Conservation (phyloP, 148 eudicot species). For the Salicornia ramosissima region DNA sequence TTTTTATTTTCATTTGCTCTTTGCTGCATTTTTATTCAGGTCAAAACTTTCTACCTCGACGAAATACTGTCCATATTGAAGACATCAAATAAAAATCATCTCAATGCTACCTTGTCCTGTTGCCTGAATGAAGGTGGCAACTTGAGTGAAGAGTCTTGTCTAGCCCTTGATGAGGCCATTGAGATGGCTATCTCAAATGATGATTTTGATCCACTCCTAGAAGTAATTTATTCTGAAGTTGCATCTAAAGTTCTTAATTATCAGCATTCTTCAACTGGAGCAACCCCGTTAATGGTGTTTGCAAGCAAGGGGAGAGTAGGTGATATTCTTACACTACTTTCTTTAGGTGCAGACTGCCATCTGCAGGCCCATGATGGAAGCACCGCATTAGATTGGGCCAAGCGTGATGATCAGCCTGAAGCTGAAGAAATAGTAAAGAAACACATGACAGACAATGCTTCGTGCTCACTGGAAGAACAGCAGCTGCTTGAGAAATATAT, state of each 20-base stretch:
- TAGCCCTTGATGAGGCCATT: constrained; percentile 85
- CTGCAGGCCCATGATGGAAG: constrained; percentile 65
- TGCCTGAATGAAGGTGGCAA: constrained; percentile 30
- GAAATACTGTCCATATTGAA: constrained; percentile 61
- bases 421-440: constrained; percentile 55
- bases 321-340: constrained; percentile 83
- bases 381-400: constrained; percentile 76
- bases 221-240: constrained; percentile 56
- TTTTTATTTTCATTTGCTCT: background rate
- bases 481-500: constrained; percentile 56
- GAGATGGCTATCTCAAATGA: constrained; percentile 59
- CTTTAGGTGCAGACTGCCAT: constrained; percentile 72
- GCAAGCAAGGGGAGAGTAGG: constrained; percentile 73
- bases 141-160: constrained; percentile 45
- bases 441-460: constrained; percentile 41
- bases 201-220: constrained; percentile 69
- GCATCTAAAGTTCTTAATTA: constrained; percentile 46
- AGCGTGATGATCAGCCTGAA: constrained; percentile 54
- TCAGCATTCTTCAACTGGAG: constrained; percentile 76
- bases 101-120: constrained; percentile 29
- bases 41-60: constrained; percentile 71
- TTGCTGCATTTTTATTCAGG: constrained; percentile 43
- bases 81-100: constrained; percentile 40
- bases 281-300: constrained; percentile 85
- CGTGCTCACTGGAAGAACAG: constrained; percentile 45